These are phyloP conservation scores for Hygrophoropsis aurantiaca DNA, from an alignment of 768 basidiomycete genomes.

Conservation along the genomic window DNA sequence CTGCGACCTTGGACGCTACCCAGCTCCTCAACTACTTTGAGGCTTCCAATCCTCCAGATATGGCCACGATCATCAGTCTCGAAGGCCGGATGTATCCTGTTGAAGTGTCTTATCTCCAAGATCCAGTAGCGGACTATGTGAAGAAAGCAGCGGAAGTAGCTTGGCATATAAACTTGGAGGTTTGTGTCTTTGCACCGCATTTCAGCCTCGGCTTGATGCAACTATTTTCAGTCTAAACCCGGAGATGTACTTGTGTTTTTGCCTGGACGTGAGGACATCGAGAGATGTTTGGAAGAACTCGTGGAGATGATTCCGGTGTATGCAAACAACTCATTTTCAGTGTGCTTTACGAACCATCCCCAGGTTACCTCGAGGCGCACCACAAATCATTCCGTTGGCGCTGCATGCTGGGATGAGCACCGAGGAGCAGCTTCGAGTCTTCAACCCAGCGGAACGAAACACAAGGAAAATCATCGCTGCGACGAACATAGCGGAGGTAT, in stretches of 20 bases:
- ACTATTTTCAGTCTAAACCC: conserved; percentile 56
- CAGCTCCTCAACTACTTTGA: conserved; percentile 90
- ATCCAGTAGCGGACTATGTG: conserved; percentile 80
- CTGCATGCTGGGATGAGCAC: conserved; percentile 88
- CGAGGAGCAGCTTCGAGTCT: conserved; percentile 85
- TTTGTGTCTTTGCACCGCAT: conserved; percentile 28
- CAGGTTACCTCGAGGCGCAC: conserved; percentile 54
- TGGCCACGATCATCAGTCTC: conserved; percentile 82
- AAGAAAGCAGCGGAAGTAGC: conserved; percentile 78
- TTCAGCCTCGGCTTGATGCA: too few relatives aligned
- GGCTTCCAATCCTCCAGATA: conserved; percentile 55
- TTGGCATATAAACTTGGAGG: conserved; percentile 81
- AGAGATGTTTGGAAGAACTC: conserved; percentile 78
- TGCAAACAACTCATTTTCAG: conserved; percentile 2
- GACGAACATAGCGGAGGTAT: conserved; percentile 94
- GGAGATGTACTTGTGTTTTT: conserved; percentile 95
- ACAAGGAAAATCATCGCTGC: conserved; percentile 87
- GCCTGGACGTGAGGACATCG: conserved; percentile 96
- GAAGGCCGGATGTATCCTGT: conserved; percentile 97
- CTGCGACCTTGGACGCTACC: conserved; percentile 92
- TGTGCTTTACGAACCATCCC: too few relatives aligned
- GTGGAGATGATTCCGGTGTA: conserved; percentile 78
- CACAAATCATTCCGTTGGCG: conserved; percentile 65
- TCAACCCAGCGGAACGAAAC: conserved; percentile 72
- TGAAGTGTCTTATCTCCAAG: conserved; percentile 82